phyloP scores from a whole-genome alignment of 2,329 filamentous ascomycete species.

The Cercospora beticola region DNA sequence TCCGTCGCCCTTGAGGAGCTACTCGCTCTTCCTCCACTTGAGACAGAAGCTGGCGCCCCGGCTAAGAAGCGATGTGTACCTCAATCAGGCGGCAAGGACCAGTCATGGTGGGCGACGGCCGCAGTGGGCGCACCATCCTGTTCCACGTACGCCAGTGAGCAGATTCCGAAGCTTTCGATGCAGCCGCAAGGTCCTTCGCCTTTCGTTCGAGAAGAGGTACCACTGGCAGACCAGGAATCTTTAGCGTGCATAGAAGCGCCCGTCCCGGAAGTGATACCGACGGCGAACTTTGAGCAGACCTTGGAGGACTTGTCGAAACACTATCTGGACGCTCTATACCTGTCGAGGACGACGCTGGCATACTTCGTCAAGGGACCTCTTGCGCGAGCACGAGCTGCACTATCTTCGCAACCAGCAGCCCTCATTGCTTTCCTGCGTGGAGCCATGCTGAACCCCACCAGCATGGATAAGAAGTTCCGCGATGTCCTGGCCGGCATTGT shows the following conservation, averaged over 20 bases:
- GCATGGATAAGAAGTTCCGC: constrained; percentile 78
- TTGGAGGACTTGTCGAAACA: constrained; percentile 37
- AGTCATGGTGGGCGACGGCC: constrained; percentile 31
- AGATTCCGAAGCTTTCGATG: background rate
- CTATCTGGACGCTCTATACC: constrained; percentile 49
- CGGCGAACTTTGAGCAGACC: constrained; percentile 16
- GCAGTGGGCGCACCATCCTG: constrained; percentile 13
- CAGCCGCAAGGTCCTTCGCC: background rate
- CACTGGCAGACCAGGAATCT: background rate
- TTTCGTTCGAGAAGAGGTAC: background rate
- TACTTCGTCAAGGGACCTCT: constrained; percentile 83
- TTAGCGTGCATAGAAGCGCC: background rate
- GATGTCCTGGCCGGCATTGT: constrained; percentile 66
- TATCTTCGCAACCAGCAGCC: constrained; percentile 63
- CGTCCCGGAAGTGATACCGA: background rate
- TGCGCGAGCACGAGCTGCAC: constrained; percentile 70
- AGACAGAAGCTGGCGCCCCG: constrained; percentile 35
- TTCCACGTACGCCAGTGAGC: background rate
- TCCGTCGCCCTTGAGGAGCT: constrained; percentile 65
- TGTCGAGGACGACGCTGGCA: constrained; percentile 67
- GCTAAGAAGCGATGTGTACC: constrained; percentile 22
- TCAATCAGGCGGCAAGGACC: constrained; percentile 14
- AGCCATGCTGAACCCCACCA: constrained; percentile 42
- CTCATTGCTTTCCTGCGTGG: constrained; percentile 66
- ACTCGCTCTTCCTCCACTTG: constrained; percentile 33